Evolutionary conservation across 2,329 filamentous ascomycete species (phyloP), one percentile per base, ranked within the genome.

Genomic region (Emydomyces testavorans): DNA sequence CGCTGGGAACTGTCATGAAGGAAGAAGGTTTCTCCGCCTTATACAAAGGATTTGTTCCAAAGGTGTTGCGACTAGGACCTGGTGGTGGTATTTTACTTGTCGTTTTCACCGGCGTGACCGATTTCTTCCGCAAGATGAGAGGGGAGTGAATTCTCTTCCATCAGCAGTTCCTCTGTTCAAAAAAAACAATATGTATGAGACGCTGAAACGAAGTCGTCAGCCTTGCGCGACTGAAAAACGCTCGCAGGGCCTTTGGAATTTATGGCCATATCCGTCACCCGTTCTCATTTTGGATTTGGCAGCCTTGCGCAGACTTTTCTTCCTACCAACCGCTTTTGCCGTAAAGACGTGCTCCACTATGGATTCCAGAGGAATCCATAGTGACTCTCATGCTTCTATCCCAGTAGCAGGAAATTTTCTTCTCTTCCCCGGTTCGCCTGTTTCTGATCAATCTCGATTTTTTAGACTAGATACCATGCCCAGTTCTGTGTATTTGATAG

Each of bases 21-120:
- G 92, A 98, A 71, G 92, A 98, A 69, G 92, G 92, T 4, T 90
- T 94, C 64, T 70, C 69, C 40, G 92, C 92, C 32, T 73, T 98
- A 51, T 98, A 98, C 77, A 98, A 96, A 77, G 92, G 92, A 13
- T 98, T 98, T 76, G 62, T 92, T 53, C 92, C 92, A 57, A 98
- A 98, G 78, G 92, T 95, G 29, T 73, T 94, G 54, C 74, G 85
- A 69, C 65, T 83, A 55, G 80, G 82, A 52, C 83, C 83, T 23
- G 83, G 78, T 58, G 78, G 78, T 62, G 78, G 78, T 71, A 80
- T 73, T 45, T 57, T 73, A 49, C 59, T 73, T 32, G 70, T 73
- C 28, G 70, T 73, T 4, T 73, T 71, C 58, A 73, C 70, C 13
- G 63, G 63, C 31, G 66, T 73, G 20, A 73, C 71, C 66, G 89